Evolutionary conservation across 805 yeast species (phyloP).

Genomic region (Nakazawaea ishiwadae): DNA sequence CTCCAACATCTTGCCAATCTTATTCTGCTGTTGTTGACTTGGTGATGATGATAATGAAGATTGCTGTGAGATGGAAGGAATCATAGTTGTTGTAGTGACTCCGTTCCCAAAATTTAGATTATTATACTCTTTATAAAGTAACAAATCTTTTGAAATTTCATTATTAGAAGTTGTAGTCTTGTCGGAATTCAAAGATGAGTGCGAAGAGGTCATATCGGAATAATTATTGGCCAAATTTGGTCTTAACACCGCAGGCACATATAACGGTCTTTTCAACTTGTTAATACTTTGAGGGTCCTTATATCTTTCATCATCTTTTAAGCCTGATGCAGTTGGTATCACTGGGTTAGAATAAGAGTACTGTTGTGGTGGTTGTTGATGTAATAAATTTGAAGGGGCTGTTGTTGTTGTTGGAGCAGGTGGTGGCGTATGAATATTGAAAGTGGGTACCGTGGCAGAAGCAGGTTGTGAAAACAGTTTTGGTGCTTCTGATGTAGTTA

Average conservation of each 20-base stretch:
- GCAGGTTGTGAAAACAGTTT: background rate
- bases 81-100: too few relatives aligned
- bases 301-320: slow-evolving; percentile 4
- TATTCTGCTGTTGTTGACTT: slow-evolving; percentile 16
- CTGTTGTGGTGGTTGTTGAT: slow-evolving; percentile 26
- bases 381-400: too few relatives aligned
- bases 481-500: background rate
- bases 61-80: slow-evolving; percentile 6
- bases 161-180: too few relatives aligned
- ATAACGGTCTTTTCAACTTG: slow-evolving; percentile 81
- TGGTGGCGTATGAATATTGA: background rate
- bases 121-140: slow-evolving; percentile 22
- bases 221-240: slow-evolving; percentile 16
- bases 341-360: slow-evolving; percentile 14
- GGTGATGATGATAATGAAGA: slow-evolving; percentile 15
- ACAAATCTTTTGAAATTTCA: slow-evolving; percentile 7
- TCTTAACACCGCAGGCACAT: slow-evolving; percentile 84
- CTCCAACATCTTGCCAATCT: slow-evolving; percentile 2
- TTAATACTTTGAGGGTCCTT: slow-evolving; percentile 61
- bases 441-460: background rate
- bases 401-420: slow-evolving; percentile 17
- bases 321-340: background rate
- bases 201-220: slow-evolving; percentile 14
- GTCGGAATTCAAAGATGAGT: slow-evolving; percentile 16
- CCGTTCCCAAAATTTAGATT: slow-evolving; percentile 11